Evolutionary conservation across 805 yeast species (phyloP).

Genomic region (Monosporozyma siamensis): DNA sequence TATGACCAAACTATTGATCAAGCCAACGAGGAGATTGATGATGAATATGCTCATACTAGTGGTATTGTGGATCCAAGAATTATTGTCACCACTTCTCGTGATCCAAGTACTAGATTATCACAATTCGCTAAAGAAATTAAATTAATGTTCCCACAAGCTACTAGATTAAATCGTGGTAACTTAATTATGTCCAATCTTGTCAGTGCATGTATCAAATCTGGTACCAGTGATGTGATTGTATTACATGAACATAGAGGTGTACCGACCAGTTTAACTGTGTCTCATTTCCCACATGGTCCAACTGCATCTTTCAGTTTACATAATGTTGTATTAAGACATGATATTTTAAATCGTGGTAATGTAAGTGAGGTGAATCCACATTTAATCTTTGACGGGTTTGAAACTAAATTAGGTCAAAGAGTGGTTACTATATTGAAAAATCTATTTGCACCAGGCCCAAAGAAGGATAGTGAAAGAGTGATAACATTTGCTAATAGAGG

Average conservation of each 20-base stretch:
- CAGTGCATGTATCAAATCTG: conserved; percentile 70
- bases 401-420: conserved; percentile 70
- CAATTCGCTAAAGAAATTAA: conserved; percentile 92
- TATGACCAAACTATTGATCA: conserved; percentile 67
- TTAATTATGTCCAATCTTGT: conserved; percentile 78
- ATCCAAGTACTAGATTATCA: conserved; percentile 73
- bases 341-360: conserved; percentile 74
- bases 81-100: conserved; percentile 87
- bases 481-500: conserved; percentile 84
- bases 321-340: conserved; percentile 91
- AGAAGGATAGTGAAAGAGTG: conserved; percentile 82
- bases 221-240: conserved; percentile 74
- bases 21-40: conserved; percentile 53
- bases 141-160: conserved; percentile 79
- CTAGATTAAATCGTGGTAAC: conserved; percentile 88
- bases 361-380: conserved; percentile 91
- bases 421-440: conserved; percentile 76
- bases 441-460: conserved; percentile 94
- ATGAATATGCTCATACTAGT: conserved; percentile 79
- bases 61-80: conserved; percentile 88
- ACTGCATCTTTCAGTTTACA: conserved; percentile 90
- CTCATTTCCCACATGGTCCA: conserved; percentile 98
- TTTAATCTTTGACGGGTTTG: conserved; percentile 83
- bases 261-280: conserved; percentile 84
- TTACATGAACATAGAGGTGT: conserved; percentile 97